Percentiles rank a stretch among this genome's conserved stretches.
These are phyloP conservation scores for Ophidiomyces ophidiicola DNA, from an alignment of 2,329 filamentous ascomycete genomes.

Conservation along the genomic window DNA sequence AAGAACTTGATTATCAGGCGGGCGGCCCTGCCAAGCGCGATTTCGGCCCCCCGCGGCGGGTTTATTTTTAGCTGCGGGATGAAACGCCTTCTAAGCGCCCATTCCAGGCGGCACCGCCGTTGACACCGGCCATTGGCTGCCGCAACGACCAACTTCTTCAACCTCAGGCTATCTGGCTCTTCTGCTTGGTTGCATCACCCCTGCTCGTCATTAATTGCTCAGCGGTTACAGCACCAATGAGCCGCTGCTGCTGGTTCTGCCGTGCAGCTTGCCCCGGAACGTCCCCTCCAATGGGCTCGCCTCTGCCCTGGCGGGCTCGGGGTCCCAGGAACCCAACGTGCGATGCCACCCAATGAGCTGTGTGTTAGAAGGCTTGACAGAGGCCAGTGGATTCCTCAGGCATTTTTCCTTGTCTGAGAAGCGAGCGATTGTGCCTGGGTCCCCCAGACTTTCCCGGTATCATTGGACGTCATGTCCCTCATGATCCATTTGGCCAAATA, in stretches of 20 bases:
- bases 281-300: background rate
- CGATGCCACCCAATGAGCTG: background rate
- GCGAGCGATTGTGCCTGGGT: too few species aligned
- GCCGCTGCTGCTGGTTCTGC: background rate
- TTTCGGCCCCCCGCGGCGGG: background rate
- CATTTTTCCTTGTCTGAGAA: too few species aligned
- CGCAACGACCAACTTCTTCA: conserved; percentile 5
- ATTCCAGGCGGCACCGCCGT: background rate
- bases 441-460: background rate
- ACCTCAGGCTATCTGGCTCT: conserved; percentile 2
- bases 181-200: conserved; percentile 10
- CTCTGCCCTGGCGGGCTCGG: background rate
- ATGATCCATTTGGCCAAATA: background rate
- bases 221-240: conserved; percentile 9
- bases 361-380: background rate
- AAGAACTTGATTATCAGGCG: background rate
- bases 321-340: background rate
- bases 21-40: background rate
- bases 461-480: conserved; percentile 2
- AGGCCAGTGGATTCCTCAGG: too few species aligned
- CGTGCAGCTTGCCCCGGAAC: background rate
- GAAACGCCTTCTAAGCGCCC: conserved; percentile 3
- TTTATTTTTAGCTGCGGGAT: background rate
- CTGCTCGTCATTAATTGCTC: conserved; percentile 3
- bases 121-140: background rate